Conservation (phyloP, 768 basidiomycete genomes). For the Boletellus ananas region DNA sequence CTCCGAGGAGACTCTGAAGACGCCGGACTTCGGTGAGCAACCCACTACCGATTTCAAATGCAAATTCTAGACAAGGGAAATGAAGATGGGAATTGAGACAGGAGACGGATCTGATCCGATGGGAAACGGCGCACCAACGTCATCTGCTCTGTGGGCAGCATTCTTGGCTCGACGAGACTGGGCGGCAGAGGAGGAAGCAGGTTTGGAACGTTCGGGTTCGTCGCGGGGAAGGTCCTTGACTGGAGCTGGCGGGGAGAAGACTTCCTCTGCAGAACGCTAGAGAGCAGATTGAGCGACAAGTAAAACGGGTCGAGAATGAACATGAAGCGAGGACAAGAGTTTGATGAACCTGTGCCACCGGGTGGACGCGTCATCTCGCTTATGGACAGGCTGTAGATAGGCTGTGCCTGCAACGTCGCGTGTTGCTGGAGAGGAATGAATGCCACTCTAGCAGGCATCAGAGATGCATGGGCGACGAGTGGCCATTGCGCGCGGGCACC, state of each 20-base stretch:
- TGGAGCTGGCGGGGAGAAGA: constrained; percentile 43
- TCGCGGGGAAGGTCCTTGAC: constrained; percentile 53
- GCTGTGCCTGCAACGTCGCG: background rate
- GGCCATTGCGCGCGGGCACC: constrained; percentile 7
- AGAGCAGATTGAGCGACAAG: constrained; percentile 7
- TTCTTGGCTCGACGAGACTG: constrained; percentile 90
- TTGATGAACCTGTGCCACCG: background rate
- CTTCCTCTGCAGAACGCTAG: constrained; percentile 46
- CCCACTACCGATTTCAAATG: constrained; percentile 95
- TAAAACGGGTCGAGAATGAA: background rate
- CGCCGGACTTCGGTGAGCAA: constrained; percentile 88
- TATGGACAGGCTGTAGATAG: too few relatives aligned
- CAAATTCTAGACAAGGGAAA: constrained; percentile 67
- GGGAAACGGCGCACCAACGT: constrained; percentile 62
- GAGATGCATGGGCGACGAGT: background rate
- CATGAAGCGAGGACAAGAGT: background rate
- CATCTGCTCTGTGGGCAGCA: constrained; percentile 84
- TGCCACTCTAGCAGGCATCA: background rate
- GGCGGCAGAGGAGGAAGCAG: constrained; percentile 70
- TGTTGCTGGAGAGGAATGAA: constrained; percentile 1
- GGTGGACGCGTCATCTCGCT: background rate
- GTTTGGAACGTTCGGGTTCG: constrained; percentile 57
- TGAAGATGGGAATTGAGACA: constrained; percentile 9
- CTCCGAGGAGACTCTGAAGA: constrained; percentile 84
- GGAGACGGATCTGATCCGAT: constrained; percentile 6